phyloP scores from a whole-genome alignment of 495 filamentous ascomycete species.

The Apodospora peruviana region DNA sequence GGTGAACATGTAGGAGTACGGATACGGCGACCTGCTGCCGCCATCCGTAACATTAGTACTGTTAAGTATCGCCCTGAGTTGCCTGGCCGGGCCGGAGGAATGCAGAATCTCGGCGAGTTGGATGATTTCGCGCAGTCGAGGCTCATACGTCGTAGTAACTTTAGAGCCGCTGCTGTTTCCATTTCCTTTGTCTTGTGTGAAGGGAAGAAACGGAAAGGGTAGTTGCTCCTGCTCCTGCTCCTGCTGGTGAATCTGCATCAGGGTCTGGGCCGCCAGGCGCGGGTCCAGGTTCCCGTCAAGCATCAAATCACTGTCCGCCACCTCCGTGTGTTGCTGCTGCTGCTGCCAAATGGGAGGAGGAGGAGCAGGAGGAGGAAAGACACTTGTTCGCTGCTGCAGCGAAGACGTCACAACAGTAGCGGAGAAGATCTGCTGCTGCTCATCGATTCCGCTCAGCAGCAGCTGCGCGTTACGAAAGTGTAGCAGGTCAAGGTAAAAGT shows the following conservation, averaged over 20 bases:
- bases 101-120: background rate
- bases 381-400: background rate
- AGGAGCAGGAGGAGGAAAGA: background rate
- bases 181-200: background rate
- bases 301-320: background rate
- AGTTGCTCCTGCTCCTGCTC: background rate
- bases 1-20: background rate
- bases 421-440: background rate
- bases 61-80: background rate
- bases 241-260: background rate
- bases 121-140: slow-evolving; percentile 1
- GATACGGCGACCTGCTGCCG: background rate
- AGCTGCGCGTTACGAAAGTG: slow-evolving; percentile 56
- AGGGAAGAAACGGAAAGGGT: background rate
- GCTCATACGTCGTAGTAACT: no score
- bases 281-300: background rate
- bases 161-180: background rate
- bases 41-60: background rate
- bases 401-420: background rate
- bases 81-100: background rate
- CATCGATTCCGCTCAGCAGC: slow-evolving; percentile 29
- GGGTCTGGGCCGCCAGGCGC: background rate
- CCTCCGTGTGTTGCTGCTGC: background rate
- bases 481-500: slow-evolving; percentile 15
- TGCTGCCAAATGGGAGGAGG: background rate